Evolutionary conservation across 345 rosid species (phyloP).

Genomic region (Punica granatum): DNA sequence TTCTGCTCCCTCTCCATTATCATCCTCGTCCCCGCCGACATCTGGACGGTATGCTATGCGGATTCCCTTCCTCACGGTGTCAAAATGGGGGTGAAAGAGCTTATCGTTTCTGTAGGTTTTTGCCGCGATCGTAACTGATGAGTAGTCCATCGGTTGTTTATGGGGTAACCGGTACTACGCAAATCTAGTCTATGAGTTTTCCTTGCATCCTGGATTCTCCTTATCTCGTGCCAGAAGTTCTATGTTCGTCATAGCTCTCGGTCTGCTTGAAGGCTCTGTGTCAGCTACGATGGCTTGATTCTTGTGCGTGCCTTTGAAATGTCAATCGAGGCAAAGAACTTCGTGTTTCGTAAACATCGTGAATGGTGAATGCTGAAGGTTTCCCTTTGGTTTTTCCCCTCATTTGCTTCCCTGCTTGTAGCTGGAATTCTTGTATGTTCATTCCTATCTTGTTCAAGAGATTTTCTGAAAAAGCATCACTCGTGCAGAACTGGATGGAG

Average conservation of each 20-base stretch:
- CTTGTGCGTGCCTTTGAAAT: background rate
- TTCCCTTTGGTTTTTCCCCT: background rate
- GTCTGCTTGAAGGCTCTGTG: background rate
- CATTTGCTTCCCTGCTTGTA: background rate
- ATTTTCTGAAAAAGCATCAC: background rate
- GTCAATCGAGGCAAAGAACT: background rate
- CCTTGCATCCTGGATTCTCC: background rate
- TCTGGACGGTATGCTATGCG: conserved; percentile 62
- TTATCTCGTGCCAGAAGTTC: background rate
- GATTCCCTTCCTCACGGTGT: background rate
- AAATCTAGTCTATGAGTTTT: background rate
- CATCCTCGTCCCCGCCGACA: conserved; percentile 96
- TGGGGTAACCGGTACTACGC: background rate
- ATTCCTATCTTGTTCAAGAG: background rate
- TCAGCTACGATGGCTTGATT: background rate
- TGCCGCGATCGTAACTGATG: background rate
- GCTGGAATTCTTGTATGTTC: background rate
- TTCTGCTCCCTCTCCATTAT: conserved; percentile 94
- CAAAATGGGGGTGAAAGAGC: background rate
- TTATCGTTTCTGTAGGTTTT: background rate
- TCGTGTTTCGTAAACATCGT: background rate
- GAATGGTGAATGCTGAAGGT: background rate
- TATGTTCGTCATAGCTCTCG: background rate
- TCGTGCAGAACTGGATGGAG: too few species aligned
- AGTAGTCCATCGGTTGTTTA: background rate